A percentile compares a stretch with the other conserved stretches of the same genome.
phyloP scores from a whole-genome alignment of 2,329 filamentous ascomycete genomes.

The Fusarium liriodendri region DNA sequence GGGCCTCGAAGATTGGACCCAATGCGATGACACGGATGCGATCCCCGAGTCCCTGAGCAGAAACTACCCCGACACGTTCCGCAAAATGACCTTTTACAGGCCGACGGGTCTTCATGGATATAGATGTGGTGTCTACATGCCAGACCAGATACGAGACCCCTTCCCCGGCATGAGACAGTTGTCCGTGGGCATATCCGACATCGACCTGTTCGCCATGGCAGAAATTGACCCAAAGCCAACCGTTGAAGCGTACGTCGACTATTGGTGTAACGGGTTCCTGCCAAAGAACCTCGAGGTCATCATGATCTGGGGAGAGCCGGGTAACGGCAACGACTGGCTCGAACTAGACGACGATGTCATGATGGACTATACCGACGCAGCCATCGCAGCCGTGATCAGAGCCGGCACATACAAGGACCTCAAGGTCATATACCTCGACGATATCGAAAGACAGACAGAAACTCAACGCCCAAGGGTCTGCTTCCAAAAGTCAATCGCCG shows the following conservation, averaged over 20 bases:
- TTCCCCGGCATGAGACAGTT: not conserved
- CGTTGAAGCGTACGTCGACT: not conserved
- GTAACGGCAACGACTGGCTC: not conserved
- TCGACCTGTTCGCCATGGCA: not conserved
- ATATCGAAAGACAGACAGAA: not conserved
- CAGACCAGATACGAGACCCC: not conserved
- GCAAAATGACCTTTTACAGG: constrained; percentile 22
- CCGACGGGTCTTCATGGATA: not conserved
- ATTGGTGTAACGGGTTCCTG: not conserved
- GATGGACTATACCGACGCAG: constrained; percentile 2
- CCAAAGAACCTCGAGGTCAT: constrained; percentile 9
- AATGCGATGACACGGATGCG: not conserved
- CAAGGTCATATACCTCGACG: constrained; percentile 21
- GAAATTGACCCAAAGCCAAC: fast-evolving
- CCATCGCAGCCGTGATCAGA: constrained; percentile 12
- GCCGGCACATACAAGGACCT: not conserved
- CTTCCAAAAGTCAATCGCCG: constrained; percentile 13
- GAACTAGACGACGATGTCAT: not conserved
- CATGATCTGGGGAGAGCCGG: constrained; percentile 9
- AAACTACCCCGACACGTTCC: not conserved
- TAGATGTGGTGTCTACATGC: not conserved
- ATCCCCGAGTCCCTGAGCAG: not conserved
- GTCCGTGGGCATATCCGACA: not conserved
- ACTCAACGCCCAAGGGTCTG: not conserved
- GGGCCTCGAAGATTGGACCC: not conserved